Base-by-base conservation (phyloP, 805 yeast species). In the Wickerhamiella dianesei region DNA sequence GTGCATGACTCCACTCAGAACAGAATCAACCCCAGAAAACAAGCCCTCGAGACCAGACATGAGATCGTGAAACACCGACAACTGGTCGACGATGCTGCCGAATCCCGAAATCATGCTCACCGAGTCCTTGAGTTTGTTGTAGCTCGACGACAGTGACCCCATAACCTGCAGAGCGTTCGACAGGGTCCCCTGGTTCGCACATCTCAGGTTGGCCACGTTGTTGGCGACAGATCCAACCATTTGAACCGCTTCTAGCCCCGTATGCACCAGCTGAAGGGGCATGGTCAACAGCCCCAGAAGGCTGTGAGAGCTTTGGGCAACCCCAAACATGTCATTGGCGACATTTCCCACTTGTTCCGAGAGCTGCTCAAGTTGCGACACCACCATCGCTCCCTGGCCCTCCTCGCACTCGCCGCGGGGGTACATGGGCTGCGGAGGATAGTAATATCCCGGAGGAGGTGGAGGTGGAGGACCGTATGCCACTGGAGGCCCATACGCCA, bases 11-110 rank as follows among this genome's bases (percentile, higher is more conserved):
- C 99, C 99, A 62, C 92, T 79, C 41, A 92, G 70, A 0, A 95
- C 82, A 2, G 96, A 95, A 0, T 89, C 97, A 0, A 98, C 96
- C 2, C 98, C 99, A 22, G 92, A 67, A 53, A 89, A 82, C 0
- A 25, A 25, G 9, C 32, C 32, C 12, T 25, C 32, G 32, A 25
- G 32, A 25, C 32, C 32, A 25, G 32, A 25, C 32, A 25, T 25
- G 32, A 25, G 32, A 12, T 25, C 32, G 12, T 25, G 32, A 12
- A 25, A 25, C 32, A 25, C 32, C 32, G 32, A 25, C 32, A 25
- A 12, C 12, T 25, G 32, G 32, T 12, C 12, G 32, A 25, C 32
- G 12, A 12, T 12, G 9, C 32, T 12, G 6, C 32, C 32, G 12
- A 25, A 25, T 6, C 12, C 32, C 32, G 32, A 25, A 6, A 25